phyloP scores from a whole-genome alignment of 352 stramenopile genomes.

The Phytopythium oedochilum region DNA sequence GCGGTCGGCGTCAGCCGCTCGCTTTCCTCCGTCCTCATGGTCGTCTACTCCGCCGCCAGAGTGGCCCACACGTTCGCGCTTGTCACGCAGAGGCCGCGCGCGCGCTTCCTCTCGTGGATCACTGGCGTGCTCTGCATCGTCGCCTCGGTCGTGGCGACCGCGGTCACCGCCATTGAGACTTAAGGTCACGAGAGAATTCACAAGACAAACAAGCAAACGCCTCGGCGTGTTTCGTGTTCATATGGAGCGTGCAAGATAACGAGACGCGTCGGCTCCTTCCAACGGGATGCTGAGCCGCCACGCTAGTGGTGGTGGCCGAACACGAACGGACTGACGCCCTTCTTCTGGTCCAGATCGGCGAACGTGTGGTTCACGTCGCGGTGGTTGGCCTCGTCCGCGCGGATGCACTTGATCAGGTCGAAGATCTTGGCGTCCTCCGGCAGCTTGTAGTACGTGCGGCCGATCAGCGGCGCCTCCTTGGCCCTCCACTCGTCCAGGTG shows the following conservation, averaged over 20 bases:
- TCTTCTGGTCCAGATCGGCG: conserved; percentile 44
- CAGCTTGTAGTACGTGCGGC: conserved; percentile 87
- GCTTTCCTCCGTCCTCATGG: conserved; percentile 22
- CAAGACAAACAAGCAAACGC: no score
- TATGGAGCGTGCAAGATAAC: no score
- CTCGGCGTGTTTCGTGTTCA: no score
- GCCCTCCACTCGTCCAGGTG: conserved; percentile 77
- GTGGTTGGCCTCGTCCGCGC: conserved; percentile 87
- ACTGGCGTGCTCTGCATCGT: conserved; percentile 20
- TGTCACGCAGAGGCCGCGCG: conserved; percentile 24
- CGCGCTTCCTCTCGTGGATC: conserved; percentile 25
- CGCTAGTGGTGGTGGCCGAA: conserved; percentile 10
- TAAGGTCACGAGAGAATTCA: no score
- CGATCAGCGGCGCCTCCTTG: conserved; percentile 63
- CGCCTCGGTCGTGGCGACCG: no score
- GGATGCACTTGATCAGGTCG: conserved; percentile 86
- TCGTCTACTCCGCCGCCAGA: conserved; percentile 34
- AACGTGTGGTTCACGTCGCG: conserved; percentile 87
- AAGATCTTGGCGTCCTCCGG: conserved; percentile 61
- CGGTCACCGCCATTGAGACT: no score
- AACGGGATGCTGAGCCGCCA: no score
- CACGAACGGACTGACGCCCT: conserved; percentile 44
- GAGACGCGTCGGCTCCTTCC: no score
- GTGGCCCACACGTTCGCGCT: conserved; percentile 36
- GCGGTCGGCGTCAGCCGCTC: conserved; percentile 21